Conservation (phyloP, 306 rosid genomes). For the Cajanus cajan region DNA sequence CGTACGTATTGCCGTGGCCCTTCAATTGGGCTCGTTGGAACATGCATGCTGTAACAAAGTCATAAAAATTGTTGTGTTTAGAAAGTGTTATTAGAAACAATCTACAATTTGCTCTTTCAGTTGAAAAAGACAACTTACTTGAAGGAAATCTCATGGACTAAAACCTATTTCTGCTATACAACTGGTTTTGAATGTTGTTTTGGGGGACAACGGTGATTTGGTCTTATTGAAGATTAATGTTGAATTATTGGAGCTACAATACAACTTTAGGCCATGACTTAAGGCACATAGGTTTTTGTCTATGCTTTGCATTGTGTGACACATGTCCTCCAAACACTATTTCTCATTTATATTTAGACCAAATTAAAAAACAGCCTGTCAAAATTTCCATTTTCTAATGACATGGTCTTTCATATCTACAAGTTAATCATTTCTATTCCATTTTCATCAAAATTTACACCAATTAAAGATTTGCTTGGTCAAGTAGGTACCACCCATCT, state of each 20-base stretch:
- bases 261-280: conserved; percentile 16
- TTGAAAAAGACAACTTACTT: neutral
- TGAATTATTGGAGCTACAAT: conserved; percentile 31
- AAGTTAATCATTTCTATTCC: conserved; percentile 6
- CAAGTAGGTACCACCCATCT: conserved; percentile 15
- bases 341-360: neutral
- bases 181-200: conserved; percentile 21
- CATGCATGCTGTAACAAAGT: neutral
- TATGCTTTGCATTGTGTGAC: neutral
- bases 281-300: conserved; percentile 6
- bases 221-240: neutral
- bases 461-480: conserved; percentile 9
- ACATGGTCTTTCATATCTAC: neutral
- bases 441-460: neutral
- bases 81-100: neutral
- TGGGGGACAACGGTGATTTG: conserved; percentile 18
- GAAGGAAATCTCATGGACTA: neutral
- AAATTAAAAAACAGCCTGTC: neutral
- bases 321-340: neutral
- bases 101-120: neutral
- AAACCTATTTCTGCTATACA: neutral
- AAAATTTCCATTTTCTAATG: neutral
- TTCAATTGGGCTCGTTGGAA: neutral
- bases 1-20: neutral
- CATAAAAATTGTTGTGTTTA: neutral